A percentile compares a stretch with the other conserved stretches of the same genome.
phyloP scores from a whole-genome alignment of 164 flowering plant genomes.

The Tinospora cordifolia region DNA sequence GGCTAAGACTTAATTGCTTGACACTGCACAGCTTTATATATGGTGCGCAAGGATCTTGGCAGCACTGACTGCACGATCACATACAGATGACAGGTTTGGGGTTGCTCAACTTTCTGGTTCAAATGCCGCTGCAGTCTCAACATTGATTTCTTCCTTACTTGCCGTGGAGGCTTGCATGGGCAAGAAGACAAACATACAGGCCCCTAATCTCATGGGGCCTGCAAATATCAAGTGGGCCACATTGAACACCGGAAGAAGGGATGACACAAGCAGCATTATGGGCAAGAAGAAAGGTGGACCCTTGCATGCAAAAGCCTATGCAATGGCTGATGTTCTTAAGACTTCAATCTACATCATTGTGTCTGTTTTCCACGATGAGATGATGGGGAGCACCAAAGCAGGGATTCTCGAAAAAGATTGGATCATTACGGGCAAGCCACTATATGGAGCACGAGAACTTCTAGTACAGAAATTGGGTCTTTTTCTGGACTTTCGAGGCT shows the following conservation, averaged over 20 bases:
- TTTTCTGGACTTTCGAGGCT: constrained; percentile 70
- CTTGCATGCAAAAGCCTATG: constrained; percentile 57
- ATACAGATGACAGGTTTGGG: constrained; percentile 73
- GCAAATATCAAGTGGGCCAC: constrained; percentile 74
- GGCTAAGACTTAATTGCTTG: constrained; percentile 4
- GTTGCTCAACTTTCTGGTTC: constrained; percentile 89
- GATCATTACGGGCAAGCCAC: constrained; percentile 49
- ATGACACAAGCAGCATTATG: constrained; percentile 19
- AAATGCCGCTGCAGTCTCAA: constrained; percentile 65
- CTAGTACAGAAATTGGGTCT: constrained; percentile 60
- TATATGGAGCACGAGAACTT: constrained; percentile 57
- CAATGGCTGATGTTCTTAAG: constrained; percentile 69
- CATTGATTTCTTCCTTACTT: constrained; percentile 64
- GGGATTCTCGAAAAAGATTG: constrained; percentile 75
- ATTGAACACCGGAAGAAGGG: constrained; percentile 40
- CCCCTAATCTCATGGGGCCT: constrained; percentile 48
- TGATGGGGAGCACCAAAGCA: constrained; percentile 49
- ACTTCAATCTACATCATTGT: constrained; percentile 64
- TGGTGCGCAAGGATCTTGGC: constrained; percentile 71
- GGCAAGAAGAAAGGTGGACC: constrained; percentile 49
- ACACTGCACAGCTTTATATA: constrained; percentile 51
- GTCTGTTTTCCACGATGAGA: constrained; percentile 67
- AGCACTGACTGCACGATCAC: constrained; percentile 66
- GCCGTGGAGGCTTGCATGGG: constrained; percentile 87
- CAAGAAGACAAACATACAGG: constrained; percentile 67